phyloP scores from a whole-genome alignment of 148 eudicot genomes.

The Vaccinium corymbosum region DNA sequence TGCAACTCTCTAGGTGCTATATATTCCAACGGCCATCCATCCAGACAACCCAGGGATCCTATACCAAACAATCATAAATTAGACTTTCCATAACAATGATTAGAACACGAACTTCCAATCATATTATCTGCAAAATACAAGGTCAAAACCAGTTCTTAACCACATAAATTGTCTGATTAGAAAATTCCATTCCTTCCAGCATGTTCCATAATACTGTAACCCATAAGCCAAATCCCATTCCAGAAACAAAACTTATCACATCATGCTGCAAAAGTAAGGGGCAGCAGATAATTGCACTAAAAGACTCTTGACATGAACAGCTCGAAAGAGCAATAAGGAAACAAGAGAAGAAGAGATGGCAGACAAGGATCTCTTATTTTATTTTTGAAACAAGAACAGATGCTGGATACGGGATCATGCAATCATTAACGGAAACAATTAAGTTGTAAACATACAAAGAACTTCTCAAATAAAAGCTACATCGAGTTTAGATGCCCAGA shows the following conservation, averaged over 20 bases:
- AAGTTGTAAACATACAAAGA: not conserved
- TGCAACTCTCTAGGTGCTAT: not conserved
- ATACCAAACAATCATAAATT: not conserved
- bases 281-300: not conserved
- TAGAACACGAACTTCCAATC: not conserved
- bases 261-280: not conserved
- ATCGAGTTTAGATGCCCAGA: not conserved
- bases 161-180: not conserved
- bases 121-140: not conserved
- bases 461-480: not conserved
- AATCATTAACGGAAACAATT: not conserved
- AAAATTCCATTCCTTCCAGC: not conserved
- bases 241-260: not conserved
- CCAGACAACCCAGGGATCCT: conserved; percentile 8
- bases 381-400: not conserved
- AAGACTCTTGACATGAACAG: not conserved
- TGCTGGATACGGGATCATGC: not conserved
- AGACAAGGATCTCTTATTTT: not conserved
- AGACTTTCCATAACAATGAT: not conserved
- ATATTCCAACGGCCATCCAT: not conserved
- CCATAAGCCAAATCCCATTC: not conserved
- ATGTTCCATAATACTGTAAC: not conserved
- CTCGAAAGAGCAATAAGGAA: not conserved
- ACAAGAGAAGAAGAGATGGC: not conserved
- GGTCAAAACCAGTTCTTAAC: not conserved